Conservation (phyloP, 2,329 filamentous ascomycete species). For the Fusarium kyushuense region DNA sequence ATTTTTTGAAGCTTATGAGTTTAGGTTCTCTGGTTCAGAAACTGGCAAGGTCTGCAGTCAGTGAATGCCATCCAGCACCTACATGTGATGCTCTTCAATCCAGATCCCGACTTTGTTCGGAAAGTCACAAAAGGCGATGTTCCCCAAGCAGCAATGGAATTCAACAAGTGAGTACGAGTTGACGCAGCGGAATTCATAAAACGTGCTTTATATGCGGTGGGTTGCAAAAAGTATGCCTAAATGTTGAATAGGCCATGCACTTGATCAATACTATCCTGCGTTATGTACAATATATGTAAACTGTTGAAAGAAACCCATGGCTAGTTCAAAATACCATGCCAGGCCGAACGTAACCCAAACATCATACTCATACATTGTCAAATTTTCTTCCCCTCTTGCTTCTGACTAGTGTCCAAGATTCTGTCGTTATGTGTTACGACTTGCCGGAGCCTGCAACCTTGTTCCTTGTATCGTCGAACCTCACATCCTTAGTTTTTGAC, state of each 20-base stretch:
- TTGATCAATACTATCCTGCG: slow-evolving; percentile 7
- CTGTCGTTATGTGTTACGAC: neutral
- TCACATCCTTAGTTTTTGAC: slow-evolving; percentile 18
- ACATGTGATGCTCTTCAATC: slow-evolving; percentile 89
- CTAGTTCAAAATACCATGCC: neutral
- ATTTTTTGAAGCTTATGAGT: slow-evolving; percentile 11
- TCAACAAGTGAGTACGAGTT: slow-evolving; percentile 10
- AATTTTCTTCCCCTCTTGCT: neutral
- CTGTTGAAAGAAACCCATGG: neutral
- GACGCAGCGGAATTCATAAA: neutral
- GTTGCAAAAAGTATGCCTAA: neutral
- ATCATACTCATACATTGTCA: neutral
- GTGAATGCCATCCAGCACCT: slow-evolving; percentile 92
- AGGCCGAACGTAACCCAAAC: neutral
- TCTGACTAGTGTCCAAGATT: neutral
- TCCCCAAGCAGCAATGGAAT: slow-evolving; percentile 66
- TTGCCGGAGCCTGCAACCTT: slow-evolving; percentile 13
- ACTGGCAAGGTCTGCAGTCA: slow-evolving; percentile 87
- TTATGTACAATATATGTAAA: slow-evolving; percentile 9
- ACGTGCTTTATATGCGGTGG: neutral
- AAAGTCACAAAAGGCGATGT: slow-evolving; percentile 80
- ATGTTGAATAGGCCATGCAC: neutral
- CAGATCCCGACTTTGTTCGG: slow-evolving; percentile 75
- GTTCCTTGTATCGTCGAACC: slow-evolving; percentile 28
- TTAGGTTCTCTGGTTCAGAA: slow-evolving; percentile 69